phyloP scores from a whole-genome alignment of 129 eudicot genomes.

The Centella asiatica region DNA sequence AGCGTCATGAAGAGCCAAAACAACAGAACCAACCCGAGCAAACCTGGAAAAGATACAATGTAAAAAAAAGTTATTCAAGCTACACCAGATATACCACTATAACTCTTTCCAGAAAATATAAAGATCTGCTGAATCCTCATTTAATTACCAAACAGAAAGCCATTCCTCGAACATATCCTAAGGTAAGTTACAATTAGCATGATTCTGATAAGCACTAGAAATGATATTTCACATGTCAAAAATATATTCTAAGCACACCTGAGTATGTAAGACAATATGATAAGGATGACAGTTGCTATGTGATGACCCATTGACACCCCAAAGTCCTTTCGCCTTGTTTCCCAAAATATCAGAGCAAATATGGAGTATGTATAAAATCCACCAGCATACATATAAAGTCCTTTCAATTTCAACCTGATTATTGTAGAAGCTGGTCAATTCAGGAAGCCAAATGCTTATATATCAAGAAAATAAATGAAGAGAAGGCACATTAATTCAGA shows the following conservation, averaged over 20 bases:
- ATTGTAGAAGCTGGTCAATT: constrained; percentile 2
- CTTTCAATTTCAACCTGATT: constrained; percentile 70
- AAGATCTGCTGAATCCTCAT: neutral
- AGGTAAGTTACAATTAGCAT: neutral
- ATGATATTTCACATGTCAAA: neutral
- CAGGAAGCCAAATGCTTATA: neutral
- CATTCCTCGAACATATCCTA: neutral
- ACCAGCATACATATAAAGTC: constrained; percentile 62
- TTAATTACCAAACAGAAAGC: neutral
- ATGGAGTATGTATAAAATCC: constrained; percentile 82
- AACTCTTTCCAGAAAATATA: neutral
- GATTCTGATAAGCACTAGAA: neutral
- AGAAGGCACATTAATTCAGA: neutral
- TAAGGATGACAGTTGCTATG: constrained; percentile 58
- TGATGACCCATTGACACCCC: constrained; percentile 95
- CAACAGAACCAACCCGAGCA: constrained; percentile 75
- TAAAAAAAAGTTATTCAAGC: neutral
- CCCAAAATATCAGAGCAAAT: constrained; percentile 87
- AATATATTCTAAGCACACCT: constrained; percentile 32
- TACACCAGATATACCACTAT: neutral
- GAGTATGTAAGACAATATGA: constrained; percentile 52
- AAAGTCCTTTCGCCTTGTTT: constrained; percentile 89
- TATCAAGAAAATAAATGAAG: neutral
- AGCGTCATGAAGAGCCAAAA: constrained; percentile 88
- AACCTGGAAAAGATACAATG: constrained; percentile 38